Base-by-base conservation (phyloP, 2,329 filamentous ascomycete genomes). In the Clonostachys solani region DNA sequence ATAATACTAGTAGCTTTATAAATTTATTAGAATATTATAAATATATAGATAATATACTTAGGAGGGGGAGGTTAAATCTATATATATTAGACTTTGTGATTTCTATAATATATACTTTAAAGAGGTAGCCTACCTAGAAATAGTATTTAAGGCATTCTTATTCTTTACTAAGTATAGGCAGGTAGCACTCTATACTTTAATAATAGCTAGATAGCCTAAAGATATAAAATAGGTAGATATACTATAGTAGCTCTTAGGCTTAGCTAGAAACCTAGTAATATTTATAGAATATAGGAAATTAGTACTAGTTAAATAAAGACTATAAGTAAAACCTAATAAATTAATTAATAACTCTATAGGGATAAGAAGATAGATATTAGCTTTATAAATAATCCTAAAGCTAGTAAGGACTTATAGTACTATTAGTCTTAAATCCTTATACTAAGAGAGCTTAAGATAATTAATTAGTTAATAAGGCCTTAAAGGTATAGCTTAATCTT, bases 391-490 rank as follows among this genome's bases (percentile, higher is more conserved):
- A 49, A 60, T 16, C 35, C 51, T 10, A 42, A 56, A 6, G 55
- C 56, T 41, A 16, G 46, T 35, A 60, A 62, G 41, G 51, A 60
- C 42, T 54, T 50, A 18, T 42, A 50, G 54, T 66, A 46, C 49
- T 53, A 63, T 49, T 74, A 58, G 69, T 65, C 59, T 5, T 60
- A 73, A 37, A 68, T 78, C 43, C 61, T 75, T 8, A 54, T 77
- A 35, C 63, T 65, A 5, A 65, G 72, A 50, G 69, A 75, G 55
- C 60, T 77, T 2, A 75, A 77, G 57, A 70, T 53, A 75, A 76
- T 49, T 65, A 56, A n/a, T 52, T 49, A 8, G 61, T 65, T 17
- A 66, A 76, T 47, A 70, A 29, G 48, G 51, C 57, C 10, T 66
- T 64, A 12, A 42, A 54, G 13, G 58, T 61, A 40, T 68, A 60